Base-by-base conservation (phyloP, 495 filamentous ascomycete species). In the Xylaria venustula region DNA sequence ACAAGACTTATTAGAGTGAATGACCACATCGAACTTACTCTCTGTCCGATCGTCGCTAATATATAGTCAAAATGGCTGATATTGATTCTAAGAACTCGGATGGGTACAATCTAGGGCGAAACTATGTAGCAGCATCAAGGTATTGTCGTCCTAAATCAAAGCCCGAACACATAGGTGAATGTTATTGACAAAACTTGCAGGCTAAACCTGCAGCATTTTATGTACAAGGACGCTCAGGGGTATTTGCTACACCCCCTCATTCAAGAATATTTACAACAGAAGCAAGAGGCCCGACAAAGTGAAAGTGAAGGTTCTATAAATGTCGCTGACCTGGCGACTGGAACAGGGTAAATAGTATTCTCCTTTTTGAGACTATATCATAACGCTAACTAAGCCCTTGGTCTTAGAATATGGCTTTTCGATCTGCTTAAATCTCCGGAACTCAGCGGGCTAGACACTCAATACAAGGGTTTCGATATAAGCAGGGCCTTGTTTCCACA, bases 131-230 rank as follows among this genome's bases (percentile, higher is more conserved):
- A 12, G 55, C 55, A 25, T 36, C 55, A 20, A 58, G 55, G 55
- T 58, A 41, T 28, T 34, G 5, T 7, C 28, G 17, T 22, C 40
- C 15, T 22, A 22, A 2, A 20, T 14, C 11, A 34, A 4, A 2
- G 41, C 11, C 7, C 14, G 7, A 8, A 32, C 14, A 28, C n/a
- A 2, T 4, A 37, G 1, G 17, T n/a, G 6, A 26, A 30, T 40
- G 7, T 2, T 11, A 30, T 15, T 58, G 19, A 58, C 32, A 49
- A 41, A 19, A n/a, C 14, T 2, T 41, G 7, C 11, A 58, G 55
- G 19, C 34, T 58, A 45, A 58, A 58, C 30, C 15, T 58, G 7
- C 55, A 58, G 9, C 55, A 58, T 22, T 58, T 49, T 34, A 49
- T 58, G 55, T 58, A 23, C 5, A 58, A 49, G 28, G 45, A 49